Evolutionary conservation across 2,329 filamentous ascomycete genomes (phyloP).

Genomic region (Lasiodiplodia sp.): DNA sequence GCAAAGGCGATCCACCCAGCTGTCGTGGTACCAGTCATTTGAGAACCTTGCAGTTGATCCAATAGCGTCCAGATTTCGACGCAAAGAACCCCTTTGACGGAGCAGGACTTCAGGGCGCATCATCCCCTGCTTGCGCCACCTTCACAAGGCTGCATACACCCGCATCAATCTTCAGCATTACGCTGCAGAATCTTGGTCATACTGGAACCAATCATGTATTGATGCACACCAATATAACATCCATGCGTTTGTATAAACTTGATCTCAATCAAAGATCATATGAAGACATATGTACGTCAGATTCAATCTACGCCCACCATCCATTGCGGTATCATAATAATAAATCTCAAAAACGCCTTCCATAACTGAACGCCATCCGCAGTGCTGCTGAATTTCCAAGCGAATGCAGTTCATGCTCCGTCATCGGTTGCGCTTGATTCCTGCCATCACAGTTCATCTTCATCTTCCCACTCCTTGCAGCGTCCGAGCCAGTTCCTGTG

Average conservation of each 20-base stretch:
- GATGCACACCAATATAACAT: neutral
- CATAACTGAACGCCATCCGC: slow-evolving; percentile 8
- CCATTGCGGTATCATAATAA: slow-evolving; percentile 22
- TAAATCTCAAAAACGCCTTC: slow-evolving; percentile 6
- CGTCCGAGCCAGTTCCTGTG: slow-evolving; percentile 15
- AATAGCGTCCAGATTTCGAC: too few species aligned
- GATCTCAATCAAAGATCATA: slow-evolving; percentile 14
- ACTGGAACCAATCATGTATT: neutral
- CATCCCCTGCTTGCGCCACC: too few species aligned
- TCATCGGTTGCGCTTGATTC: neutral
- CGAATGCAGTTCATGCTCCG: slow-evolving; percentile 4
- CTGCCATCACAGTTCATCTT: slow-evolving; percentile 24
- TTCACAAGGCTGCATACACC: too few species aligned
- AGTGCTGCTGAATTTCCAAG: slow-evolving; percentile 8
- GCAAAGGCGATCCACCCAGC: too few species aligned
- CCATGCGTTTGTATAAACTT: neutral
- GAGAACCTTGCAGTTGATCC: too few species aligned
- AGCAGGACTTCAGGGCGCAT: too few species aligned
- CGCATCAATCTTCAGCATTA: too few species aligned
- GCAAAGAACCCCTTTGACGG: too few species aligned
- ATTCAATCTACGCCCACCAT: slow-evolving; percentile 12
- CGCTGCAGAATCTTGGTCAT: neutral
- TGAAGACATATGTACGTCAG: neutral
- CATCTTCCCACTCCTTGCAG: slow-evolving; percentile 27
- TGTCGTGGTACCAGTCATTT: too few species aligned